These are phyloP conservation scores for Erodium trifolium DNA, from an alignment of 441 rosid genomes.

Conservation along the genomic window DNA sequence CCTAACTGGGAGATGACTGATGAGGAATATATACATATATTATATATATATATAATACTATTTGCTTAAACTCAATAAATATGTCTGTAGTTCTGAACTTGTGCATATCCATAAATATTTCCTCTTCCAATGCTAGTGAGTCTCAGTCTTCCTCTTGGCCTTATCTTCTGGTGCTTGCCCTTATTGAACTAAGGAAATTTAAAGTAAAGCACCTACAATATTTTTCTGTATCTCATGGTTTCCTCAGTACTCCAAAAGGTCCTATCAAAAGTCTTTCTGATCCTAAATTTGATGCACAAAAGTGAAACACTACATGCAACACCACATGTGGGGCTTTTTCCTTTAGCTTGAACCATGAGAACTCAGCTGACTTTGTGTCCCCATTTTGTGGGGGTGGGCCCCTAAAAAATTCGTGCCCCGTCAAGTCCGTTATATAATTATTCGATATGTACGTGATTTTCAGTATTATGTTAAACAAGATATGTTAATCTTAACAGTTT, in stretches of 20 bases:
- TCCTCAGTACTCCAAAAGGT: constrained; percentile 5
- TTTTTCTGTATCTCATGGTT: background rate
- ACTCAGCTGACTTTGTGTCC: background rate
- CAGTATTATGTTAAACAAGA: too few relatives aligned
- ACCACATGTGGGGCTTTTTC: background rate
- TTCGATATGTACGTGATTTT: too few relatives aligned
- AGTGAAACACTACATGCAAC: constrained; percentile 9
- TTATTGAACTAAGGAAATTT: background rate
- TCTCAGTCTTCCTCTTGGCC: constrained; percentile 1
- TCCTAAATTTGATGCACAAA: constrained; percentile 5
- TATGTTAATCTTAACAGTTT: too few relatives aligned
- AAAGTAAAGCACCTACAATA: background rate
- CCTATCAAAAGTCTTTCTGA: background rate
- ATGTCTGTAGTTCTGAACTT: background rate
- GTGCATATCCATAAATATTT: constrained; percentile 1
- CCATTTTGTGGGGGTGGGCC: constrained; percentile 2
- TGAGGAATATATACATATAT: too few relatives aligned
- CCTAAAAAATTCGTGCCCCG: background rate
- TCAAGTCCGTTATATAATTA: background rate
- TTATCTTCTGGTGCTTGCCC: background rate
- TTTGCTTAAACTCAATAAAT: background rate
- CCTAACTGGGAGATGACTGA: background rate
- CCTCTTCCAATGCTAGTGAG: constrained; percentile 4
- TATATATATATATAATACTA: background rate
- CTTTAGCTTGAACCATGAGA: background rate